These are phyloP conservation scores for Dysphania ambrosioides DNA, from an alignment of 148 eudicot genomes.

Conservation along the genomic window DNA sequence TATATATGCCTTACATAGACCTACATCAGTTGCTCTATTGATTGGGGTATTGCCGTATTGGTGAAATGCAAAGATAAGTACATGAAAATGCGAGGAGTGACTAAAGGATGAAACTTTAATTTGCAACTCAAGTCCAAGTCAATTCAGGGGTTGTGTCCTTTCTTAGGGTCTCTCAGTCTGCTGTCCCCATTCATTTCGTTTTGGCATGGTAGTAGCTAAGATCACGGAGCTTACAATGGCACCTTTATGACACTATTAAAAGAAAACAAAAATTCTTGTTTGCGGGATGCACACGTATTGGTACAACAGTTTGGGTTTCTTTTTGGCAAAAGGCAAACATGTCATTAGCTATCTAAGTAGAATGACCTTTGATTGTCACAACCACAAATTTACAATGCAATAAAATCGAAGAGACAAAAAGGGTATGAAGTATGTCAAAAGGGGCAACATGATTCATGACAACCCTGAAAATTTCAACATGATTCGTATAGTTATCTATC, in stretches of 20 bases:
- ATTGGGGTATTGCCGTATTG: not conserved
- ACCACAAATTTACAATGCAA: too few species aligned
- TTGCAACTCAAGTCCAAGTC: too few species aligned
- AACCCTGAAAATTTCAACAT: too few species aligned
- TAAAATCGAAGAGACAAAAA: too few species aligned
- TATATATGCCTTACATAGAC: too few species aligned
- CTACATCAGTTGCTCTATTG: not conserved
- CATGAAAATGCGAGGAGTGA: not conserved
- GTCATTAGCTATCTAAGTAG: too few species aligned
- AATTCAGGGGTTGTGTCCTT: not conserved
- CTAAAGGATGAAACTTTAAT: not conserved
- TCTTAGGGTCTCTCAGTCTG: not conserved
- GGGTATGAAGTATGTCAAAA: too few species aligned
- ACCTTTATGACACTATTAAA: not conserved
- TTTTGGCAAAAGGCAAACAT: too few species aligned
- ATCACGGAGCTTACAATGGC: constrained; percentile 19
- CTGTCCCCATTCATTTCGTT: not conserved
- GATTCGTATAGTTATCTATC: too few species aligned
- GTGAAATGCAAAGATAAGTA: not conserved
- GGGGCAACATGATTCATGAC: too few species aligned
- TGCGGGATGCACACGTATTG: not conserved
- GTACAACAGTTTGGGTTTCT: not conserved
- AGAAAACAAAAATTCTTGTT: too few species aligned
- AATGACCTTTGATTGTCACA: too few species aligned
- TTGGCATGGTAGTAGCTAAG: constrained; percentile 2